Percentiles rank a stretch among this genome's conserved stretches.
These are phyloP conservation scores for Rhynchosporium secalis DNA, from an alignment of 2,329 filamentous ascomycete species.

Conservation along the genomic window DNA sequence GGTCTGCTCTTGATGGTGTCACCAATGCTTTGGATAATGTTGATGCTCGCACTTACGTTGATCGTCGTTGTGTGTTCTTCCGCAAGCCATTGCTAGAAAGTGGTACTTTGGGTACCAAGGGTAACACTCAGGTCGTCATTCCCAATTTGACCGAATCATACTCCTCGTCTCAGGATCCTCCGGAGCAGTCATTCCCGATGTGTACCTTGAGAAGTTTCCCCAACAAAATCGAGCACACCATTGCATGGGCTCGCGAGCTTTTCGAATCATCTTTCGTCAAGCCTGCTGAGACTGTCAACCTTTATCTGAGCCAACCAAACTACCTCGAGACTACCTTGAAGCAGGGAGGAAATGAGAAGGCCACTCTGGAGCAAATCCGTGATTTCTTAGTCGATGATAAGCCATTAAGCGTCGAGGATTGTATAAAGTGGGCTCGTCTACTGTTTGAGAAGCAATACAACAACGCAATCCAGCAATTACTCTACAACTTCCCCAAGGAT, in stretches of 20 bases:
- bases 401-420: slow-evolving; percentile 90
- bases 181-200: slow-evolving; percentile 99
- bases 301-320: slow-evolving; percentile 88
- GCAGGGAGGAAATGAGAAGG: slow-evolving; percentile 92
- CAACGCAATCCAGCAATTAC: slow-evolving; percentile 90
- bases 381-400: slow-evolving; percentile 92
- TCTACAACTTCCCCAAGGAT: slow-evolving; percentile 98
- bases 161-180: slow-evolving; percentile 93
- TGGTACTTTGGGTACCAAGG: slow-evolving; percentile 97
- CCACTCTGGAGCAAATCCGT: slow-evolving; percentile 84
- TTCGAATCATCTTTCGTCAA: slow-evolving; percentile 95
- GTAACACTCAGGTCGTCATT: slow-evolving; percentile 94
- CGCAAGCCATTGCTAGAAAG: slow-evolving; percentile 94
- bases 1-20: slow-evolving; percentile 82
- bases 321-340: slow-evolving; percentile 86
- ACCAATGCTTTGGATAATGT: slow-evolving; percentile 98
- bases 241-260: slow-evolving; percentile 94
- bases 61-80: slow-evolving; percentile 97
- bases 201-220: slow-evolving; percentile 97
- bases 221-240: slow-evolving; percentile 97
- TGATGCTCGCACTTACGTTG: slow-evolving; percentile 93
- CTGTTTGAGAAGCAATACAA: slow-evolving; percentile 97
- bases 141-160: slow-evolving; percentile 94
- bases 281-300: slow-evolving; percentile 88
- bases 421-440: slow-evolving; percentile 89